Conservation (phyloP, 2,329 filamentous ascomycete species). For the Sclerotinia glacialis region DNA sequence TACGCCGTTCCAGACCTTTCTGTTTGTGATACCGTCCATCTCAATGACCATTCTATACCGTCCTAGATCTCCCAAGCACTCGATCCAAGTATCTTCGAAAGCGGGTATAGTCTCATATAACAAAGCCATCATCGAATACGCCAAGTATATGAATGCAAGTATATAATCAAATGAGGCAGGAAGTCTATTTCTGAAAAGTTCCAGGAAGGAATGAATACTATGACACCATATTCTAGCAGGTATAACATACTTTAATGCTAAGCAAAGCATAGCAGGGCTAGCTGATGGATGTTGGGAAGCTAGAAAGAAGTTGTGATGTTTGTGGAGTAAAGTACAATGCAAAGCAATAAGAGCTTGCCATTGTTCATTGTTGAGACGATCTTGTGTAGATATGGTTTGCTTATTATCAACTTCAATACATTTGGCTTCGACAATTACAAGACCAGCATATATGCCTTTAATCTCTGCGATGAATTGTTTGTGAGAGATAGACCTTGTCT, state of each 20-base stretch:
- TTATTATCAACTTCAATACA: slow-evolving; percentile 78
- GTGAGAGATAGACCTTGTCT: slow-evolving; percentile 44
- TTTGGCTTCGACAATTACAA: slow-evolving; percentile 84
- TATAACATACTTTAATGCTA: slow-evolving; percentile 84
- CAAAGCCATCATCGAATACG: slow-evolving; percentile 86
- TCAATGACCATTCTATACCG: slow-evolving; percentile 89
- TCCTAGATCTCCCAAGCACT: slow-evolving; percentile 83
- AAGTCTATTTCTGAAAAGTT: slow-evolving; percentile 69
- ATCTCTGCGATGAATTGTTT: slow-evolving; percentile 36
- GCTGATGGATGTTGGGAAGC: slow-evolving; percentile 83
- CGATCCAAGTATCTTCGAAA: slow-evolving; percentile 82
- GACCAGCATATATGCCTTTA: slow-evolving; percentile 66
- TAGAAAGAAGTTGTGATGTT: slow-evolving; percentile 83
- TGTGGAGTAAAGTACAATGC: slow-evolving; percentile 75
- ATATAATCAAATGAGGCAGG: slow-evolving; percentile 82
- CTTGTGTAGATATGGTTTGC: slow-evolving; percentile 52
- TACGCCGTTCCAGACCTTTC: slow-evolving; percentile 76
- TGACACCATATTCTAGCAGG: slow-evolving; percentile 89
- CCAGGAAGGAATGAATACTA: slow-evolving; percentile 84
- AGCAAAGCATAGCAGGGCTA: slow-evolving; percentile 59
- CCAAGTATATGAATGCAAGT: slow-evolving; percentile 86
- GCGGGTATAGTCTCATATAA: slow-evolving; percentile 79
- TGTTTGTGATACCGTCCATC: slow-evolving; percentile 69
- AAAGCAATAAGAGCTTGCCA: no score
- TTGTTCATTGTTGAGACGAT: slow-evolving; percentile 67